Conservation (phyloP, 1,139 yeast genomes). For the Yamadazyma buinensis region DNA sequence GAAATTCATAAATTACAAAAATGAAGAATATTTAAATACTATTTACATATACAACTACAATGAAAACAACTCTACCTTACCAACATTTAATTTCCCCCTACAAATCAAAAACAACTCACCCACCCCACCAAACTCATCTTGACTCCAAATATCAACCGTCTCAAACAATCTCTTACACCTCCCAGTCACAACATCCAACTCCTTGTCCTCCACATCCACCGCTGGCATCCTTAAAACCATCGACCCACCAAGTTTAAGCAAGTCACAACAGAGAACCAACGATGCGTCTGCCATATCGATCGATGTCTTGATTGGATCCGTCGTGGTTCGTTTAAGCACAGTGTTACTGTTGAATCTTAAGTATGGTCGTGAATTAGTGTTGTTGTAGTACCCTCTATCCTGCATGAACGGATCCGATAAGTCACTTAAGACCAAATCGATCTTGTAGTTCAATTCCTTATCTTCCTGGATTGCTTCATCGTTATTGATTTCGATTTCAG, state of each 20-base stretch:
- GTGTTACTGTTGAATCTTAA: conserved; percentile 25
- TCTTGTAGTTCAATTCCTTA: conserved; percentile 19
- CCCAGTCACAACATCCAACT: conserved; percentile 54
- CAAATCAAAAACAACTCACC: conserved; percentile 77
- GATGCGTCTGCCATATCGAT: conserved; percentile 90
- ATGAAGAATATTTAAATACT: too few species aligned
- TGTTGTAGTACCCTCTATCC: conserved; percentile 58
- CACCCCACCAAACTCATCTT: background rate
- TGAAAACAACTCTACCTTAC: conserved; percentile 44
- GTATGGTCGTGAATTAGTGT: conserved; percentile 76
- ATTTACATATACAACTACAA: too few species aligned
- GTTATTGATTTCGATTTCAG: conserved; percentile 17
- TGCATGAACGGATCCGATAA: conserved; percentile 77
- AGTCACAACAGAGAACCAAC: conserved; percentile 64
- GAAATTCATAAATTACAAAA: too few species aligned
- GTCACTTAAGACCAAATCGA: conserved; percentile 76
- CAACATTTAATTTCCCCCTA: conserved; percentile 41
- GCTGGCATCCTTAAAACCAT: conserved; percentile 71
- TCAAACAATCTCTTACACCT: conserved; percentile 59
- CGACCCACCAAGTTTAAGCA: conserved; percentile 65
- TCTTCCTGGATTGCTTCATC: background rate
- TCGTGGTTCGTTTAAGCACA: conserved; percentile 23
- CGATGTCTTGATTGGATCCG: conserved; percentile 25
- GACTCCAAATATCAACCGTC: conserved; percentile 36
- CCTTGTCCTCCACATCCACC: conserved; percentile 49